Base-by-base conservation (phyloP, 345 rosid genomes). In the Abelmoschus esculentus region DNA sequence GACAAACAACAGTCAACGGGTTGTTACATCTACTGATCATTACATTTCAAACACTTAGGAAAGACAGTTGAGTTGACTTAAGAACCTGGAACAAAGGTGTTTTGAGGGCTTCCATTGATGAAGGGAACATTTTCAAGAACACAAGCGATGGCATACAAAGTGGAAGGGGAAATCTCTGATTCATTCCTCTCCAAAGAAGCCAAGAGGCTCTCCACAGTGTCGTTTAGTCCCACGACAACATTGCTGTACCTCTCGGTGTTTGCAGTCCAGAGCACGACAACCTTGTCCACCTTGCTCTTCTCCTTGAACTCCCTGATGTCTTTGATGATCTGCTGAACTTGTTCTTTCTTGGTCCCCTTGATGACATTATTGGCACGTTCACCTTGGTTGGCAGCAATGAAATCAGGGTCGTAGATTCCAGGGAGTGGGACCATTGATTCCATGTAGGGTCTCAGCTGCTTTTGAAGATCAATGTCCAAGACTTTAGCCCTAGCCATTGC, bases 81-180 rank as follows among this genome's bases (percentile, higher is more conserved):
- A 15, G 52, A 68, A 93, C 98, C 98, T 57, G 99, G 97, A 80
- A 95, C 97, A 53, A 95, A 95, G 70, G 99, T 95, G 85, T 95
- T 95, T 70, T 95, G 99, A 3, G 99, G 96, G 78, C 97, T 89
- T 75, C 99, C 99, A 77, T 95, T 95, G 82, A 95, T 85, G 86
- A 91, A 95, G 60, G 99, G 97, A 66, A 95, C 80, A 69, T 85
- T 81, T 80, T 95, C 99, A 61, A 84, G 82, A 57, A 91, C 79
- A 78, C 99, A 91, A 52, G 99, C 99, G 61, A 95, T 80, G 26
- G 89, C 99, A 73, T 73, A 91, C 82, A 95, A 71, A 70, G 99
- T 91, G 42, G 99, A 95, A 50, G 97, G 99, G 62, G 99, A 93
- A 56, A 93, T 88, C 87, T 93, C 99, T 15, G 91, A 62, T 70